Evolutionary conservation across 495 filamentous ascomycete species (phyloP).

Genomic region (Penicillium pancosmium): DNA sequence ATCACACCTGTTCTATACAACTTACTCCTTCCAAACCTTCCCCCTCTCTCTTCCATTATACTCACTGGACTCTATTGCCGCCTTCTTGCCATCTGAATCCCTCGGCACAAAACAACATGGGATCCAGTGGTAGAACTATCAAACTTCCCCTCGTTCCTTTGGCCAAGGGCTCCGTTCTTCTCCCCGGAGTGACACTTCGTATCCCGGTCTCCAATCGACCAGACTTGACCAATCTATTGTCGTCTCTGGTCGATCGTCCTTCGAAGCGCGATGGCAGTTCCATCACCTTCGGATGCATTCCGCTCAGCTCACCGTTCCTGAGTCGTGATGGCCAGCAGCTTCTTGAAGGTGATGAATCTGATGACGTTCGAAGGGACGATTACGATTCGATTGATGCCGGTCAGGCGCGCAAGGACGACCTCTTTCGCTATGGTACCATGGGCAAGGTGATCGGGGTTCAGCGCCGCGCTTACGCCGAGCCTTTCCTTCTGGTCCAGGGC

Average conservation of each 20-base stretch:
- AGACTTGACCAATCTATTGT: conserved; percentile 81
- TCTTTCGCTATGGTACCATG: conserved; percentile 76
- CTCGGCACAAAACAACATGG: conserved; percentile 37
- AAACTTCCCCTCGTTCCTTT: conserved; percentile 77
- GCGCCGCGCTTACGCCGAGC: conserved; percentile 74
- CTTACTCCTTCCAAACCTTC: conserved; percentile 8
- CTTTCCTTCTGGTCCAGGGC: conserved; percentile 84
- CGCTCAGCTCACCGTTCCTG: conserved; percentile 70
- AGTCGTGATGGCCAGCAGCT: conserved; percentile 71
- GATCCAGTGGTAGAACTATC: conserved; percentile 45
- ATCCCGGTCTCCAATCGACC: conserved; percentile 76
- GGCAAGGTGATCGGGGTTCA: conserved; percentile 85
- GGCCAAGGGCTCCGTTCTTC: conserved; percentile 70
- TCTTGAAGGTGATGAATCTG: conserved; percentile 53
- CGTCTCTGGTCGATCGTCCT: conserved; percentile 69
- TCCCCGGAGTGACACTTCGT: conserved; percentile 77
- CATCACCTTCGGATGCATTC: conserved; percentile 80
- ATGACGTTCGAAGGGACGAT: conserved; percentile 41
- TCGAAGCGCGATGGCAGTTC: conserved; percentile 63
- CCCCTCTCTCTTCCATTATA: conserved; percentile 5
- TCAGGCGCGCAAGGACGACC: conserved; percentile 65
- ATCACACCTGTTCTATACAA: background rate
- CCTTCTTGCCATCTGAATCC: conserved; percentile 5
- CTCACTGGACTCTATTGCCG: conserved; percentile 12
- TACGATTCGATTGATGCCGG: conserved; percentile 57